Evolutionary conservation across 1,139 yeast species (phyloP), one percentile per base, ranked within the genome.

Genomic region (Hyphopichia khmerensis): DNA sequence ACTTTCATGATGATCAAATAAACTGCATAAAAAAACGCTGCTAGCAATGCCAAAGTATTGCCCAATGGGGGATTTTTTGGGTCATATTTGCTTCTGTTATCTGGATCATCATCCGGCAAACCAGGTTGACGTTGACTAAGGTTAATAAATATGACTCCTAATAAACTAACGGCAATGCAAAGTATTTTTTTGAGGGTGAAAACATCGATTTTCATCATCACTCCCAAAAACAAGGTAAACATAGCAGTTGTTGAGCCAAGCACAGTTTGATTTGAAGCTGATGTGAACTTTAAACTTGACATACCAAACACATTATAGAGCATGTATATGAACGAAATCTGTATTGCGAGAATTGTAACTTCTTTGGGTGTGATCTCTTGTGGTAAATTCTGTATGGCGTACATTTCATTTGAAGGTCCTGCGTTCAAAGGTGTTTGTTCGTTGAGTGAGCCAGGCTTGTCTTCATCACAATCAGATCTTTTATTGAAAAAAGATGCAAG

Each of bases 201-300:
- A 14, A 52, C 53, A 46, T 79, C 84, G 17, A 75, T 69, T 19
- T 64, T 63, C 23, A 69, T 53, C 10, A 60, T 33, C 1, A 59
- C 63, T 0, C 82, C 80, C 17, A 77, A 59, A 10, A 77, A 50
- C 31, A 79, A 60, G 0, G 82, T 75, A 53, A 77, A 79, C 3
- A 77, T 66, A 4, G 82, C 74, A 1, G 82, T 71, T 0, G 80
- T 69, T 7, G 82, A 71, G 3, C 80, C 69, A 26, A 79, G 55
- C 3, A 78, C 75, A 0, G 82, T 75, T 51, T 71, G 78, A 49
- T 75, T 77, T 19, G 82, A 74, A 0, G 82, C 81, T 4, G 79
- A 69, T 0, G 84, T 79, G 49, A 64, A 79, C 48, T 67, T 65
- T 40, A 79, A 61, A 8, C 78, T 62, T 10, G 60, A 43, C 59